A percentile compares a stretch with the other conserved stretches of the same genome.
These are phyloP conservation scores for Hanseniaspora lachancei DNA, from an alignment of 805 yeast genomes.

Conservation along the genomic window DNA sequence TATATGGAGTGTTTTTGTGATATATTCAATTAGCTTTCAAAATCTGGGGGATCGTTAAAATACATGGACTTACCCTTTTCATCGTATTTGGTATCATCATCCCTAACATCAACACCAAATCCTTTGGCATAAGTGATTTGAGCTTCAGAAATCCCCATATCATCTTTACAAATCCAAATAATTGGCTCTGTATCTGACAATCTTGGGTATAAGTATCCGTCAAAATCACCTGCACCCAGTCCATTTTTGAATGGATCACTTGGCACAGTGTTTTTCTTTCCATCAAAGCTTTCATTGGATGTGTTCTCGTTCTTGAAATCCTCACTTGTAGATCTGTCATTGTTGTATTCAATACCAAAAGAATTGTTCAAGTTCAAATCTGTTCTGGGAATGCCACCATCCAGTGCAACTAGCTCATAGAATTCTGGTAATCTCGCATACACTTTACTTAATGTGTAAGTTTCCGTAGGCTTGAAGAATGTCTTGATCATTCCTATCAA, in stretches of 20 bases:
- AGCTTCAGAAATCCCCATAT: constrained; percentile 49
- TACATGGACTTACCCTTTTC: constrained; percentile 44
- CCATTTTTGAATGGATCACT: constrained; percentile 20
- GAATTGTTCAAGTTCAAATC: constrained; percentile 13
- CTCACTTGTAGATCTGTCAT: background rate
- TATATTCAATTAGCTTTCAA: constrained; percentile 25
- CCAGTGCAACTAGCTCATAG: constrained; percentile 25
- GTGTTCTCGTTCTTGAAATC: background rate
- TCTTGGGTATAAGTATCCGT: constrained; percentile 41
- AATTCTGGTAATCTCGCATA: constrained; percentile 30
- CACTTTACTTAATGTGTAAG: constrained; percentile 35
- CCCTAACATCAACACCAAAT: constrained; percentile 38
- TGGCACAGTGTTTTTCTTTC: background rate
- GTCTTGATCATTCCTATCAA: constrained; percentile 20
- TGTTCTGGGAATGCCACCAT: constrained; percentile 23
- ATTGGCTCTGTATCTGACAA: constrained; percentile 45
- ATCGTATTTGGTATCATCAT: constrained; percentile 43
- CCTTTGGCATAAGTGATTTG: constrained; percentile 46
- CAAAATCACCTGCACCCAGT: constrained; percentile 24
- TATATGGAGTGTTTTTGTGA: background rate
- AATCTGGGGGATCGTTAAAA: constrained; percentile 60
- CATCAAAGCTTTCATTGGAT: background rate
- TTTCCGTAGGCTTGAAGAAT: constrained; percentile 36
- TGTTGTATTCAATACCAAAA: background rate
- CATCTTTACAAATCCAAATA: constrained; percentile 61